phyloP scores from a whole-genome alignment of 1,284 basidiomycete species.

The Puccinia horiana region DNA sequence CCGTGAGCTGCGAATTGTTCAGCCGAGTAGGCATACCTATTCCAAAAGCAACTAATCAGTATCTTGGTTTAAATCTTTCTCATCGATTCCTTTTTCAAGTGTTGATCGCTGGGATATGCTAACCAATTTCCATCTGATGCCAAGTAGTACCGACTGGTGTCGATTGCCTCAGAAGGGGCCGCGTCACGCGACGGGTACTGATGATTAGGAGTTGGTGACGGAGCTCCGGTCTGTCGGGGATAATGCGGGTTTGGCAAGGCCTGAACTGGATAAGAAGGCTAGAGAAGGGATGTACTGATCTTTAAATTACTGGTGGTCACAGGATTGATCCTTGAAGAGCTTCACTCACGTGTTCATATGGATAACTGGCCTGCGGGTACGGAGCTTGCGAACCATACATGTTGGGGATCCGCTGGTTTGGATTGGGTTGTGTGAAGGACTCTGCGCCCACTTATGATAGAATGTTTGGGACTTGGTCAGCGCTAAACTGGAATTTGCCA shows the following conservation, averaged over 20 bases:
- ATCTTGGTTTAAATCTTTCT: neutral
- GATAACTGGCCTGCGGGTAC: conserved; percentile 39
- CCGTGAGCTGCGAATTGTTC: conserved; percentile 31
- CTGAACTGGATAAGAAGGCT: conserved; percentile 19
- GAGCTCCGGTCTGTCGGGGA: conserved; percentile 20
- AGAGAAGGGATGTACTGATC: neutral
- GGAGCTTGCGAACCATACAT: conserved; percentile 16
- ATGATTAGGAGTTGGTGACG: neutral
- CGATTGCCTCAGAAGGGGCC: conserved; percentile 30
- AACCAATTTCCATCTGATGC: conserved; percentile 49
- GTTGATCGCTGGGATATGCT: neutral
- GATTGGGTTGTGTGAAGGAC: conserved; percentile 45
- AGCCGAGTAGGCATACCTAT: conserved; percentile 46
- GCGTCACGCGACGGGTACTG: conserved; percentile 26
- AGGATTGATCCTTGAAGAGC: neutral
- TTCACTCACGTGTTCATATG: conserved; percentile 28
- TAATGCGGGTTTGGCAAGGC: neutral
- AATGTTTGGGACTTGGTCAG: neutral
- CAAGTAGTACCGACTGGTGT: conserved; percentile 45
- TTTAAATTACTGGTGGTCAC: neutral
- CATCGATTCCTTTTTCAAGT: neutral
- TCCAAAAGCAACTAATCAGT: neutral
- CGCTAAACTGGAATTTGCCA: neutral
- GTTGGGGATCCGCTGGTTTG: neutral
- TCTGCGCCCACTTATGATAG: conserved; percentile 37